Evolutionary conservation across 495 filamentous ascomycete species (phyloP).

Genomic region (Rostrohypoxylon terebratum): DNA sequence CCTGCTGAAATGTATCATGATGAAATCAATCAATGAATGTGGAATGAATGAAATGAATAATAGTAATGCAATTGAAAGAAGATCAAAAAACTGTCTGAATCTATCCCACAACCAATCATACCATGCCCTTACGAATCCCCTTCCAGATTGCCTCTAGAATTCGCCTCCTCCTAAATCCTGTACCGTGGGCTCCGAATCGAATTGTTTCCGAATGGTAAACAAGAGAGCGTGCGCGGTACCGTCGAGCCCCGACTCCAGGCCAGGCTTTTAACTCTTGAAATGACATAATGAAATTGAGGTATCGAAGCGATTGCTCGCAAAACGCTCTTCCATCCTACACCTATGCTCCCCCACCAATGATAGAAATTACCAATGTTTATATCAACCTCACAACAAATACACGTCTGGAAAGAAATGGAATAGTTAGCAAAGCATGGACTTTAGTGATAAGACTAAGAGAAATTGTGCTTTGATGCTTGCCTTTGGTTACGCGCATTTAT

Average conservation of each 20-base stretch:
- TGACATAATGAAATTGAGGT: constrained; percentile 34
- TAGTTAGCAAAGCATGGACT: constrained; percentile 18
- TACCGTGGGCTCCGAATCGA: constrained; percentile 19
- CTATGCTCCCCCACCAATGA: constrained; percentile 5
- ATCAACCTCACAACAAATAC: not conserved
- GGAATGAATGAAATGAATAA: not conserved
- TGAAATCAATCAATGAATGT: not conserved
- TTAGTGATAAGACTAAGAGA: not conserved
- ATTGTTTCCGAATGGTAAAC: constrained; percentile 19
- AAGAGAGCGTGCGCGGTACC: constrained; percentile 22
- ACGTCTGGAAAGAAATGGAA: constrained; percentile 5
- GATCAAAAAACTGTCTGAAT: constrained; percentile 37
- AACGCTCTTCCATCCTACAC: constrained; percentile 34
- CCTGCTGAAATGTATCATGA: not conserved
- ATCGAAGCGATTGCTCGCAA: constrained; percentile 45
- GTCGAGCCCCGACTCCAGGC: constrained; percentile 35
- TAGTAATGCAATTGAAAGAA: constrained; percentile 34
- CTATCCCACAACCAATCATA: constrained; percentile 22
- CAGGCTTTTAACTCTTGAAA: constrained; percentile 22
- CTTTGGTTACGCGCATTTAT: constrained; percentile 26
- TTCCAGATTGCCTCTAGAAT: constrained; percentile 4
- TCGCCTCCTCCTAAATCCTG: not conserved
- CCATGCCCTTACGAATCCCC: constrained; percentile 19
- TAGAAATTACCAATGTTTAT: constrained; percentile 19
- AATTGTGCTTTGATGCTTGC: constrained; percentile 6